A percentile compares a stretch with the other conserved stretches of the same genome.
Conservation (phyloP, 2,329 filamentous ascomycete species). For the Clarireedia homoeocarpa region DNA sequence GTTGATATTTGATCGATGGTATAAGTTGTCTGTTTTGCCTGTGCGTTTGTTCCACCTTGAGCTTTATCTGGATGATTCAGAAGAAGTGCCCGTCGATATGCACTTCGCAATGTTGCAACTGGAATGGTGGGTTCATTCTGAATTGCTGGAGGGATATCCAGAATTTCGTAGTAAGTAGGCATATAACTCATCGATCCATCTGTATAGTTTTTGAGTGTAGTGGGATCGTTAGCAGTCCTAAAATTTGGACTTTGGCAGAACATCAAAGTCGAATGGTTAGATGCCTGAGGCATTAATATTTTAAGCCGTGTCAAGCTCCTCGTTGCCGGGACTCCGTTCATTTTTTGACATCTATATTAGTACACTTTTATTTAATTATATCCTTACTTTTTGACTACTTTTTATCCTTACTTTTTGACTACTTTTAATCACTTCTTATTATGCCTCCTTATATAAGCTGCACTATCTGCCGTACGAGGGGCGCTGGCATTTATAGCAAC, state of each 20-base stretch:
- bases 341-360: too few relatives aligned
- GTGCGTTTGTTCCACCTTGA: conserved; percentile 8
- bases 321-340: too few relatives aligned
- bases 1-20: conserved; percentile 57
- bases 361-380: too few relatives aligned
- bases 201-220: conserved; percentile 50
- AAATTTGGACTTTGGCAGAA: background rate
- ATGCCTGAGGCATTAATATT: conserved; percentile 1
- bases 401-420: too few relatives aligned
- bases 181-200: conserved; percentile 34
- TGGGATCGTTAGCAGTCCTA: background rate
- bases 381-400: too few relatives aligned
- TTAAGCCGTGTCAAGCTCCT: conserved; percentile 63
- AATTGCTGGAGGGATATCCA: conserved; percentile 44
- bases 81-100: conserved; percentile 57
- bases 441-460: too few relatives aligned
- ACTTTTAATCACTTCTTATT: too few relatives aligned
- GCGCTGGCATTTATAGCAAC: too few relatives aligned
- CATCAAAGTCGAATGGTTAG: background rate
- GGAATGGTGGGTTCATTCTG: conserved; percentile 38
- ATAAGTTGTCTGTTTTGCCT: conserved; percentile 28
- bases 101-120: conserved; percentile 47
- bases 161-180: conserved; percentile 53
- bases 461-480: too few relatives aligned
- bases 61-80: conserved; percentile 48